A percentile compares a stretch with the other conserved stretches of the same genome.
These are phyloP conservation scores for Aristolochia californica DNA, from an alignment of 164 flowering plant genomes.

Conservation along the genomic window DNA sequence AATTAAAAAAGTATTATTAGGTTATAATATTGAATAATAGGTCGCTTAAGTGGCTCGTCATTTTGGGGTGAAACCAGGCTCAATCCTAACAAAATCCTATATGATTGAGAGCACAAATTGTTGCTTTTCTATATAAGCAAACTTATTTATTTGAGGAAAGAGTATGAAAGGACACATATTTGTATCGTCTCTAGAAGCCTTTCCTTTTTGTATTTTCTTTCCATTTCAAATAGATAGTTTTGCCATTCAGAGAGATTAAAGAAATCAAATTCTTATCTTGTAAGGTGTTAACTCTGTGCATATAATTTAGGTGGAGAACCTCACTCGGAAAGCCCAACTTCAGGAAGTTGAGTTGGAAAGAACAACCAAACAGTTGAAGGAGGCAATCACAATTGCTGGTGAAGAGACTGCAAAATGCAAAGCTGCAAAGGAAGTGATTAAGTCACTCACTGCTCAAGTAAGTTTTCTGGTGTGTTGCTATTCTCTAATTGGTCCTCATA, in stretches of 20 bases:
- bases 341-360: constrained; percentile 84
- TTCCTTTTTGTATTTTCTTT: neutral
- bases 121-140: too few species aligned
- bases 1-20: too few species aligned
- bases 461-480: constrained; percentile 11
- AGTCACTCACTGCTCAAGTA: constrained; percentile 95
- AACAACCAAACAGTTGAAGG: constrained; percentile 79
- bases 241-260: neutral
- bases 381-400: constrained; percentile 74
- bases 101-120: too few species aligned
- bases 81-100: too few species aligned
- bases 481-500: too few species aligned
- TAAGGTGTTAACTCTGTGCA: too few species aligned
- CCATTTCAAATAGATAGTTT: neutral
- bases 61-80: too few species aligned
- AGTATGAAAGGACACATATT: too few species aligned
- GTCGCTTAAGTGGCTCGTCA: too few species aligned
- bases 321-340: constrained; percentile 72
- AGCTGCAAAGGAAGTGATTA: constrained; percentile 97
- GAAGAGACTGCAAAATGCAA: constrained; percentile 93
- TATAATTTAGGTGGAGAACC: constrained; percentile 66
- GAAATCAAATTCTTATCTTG: neutral
- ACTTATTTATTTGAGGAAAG: too few species aligned
- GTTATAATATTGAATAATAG: too few species aligned
- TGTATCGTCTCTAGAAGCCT: too few species aligned